Conservation (phyloP, 176 grass and related monocot species). For the Aegilops sharonensis region DNA sequence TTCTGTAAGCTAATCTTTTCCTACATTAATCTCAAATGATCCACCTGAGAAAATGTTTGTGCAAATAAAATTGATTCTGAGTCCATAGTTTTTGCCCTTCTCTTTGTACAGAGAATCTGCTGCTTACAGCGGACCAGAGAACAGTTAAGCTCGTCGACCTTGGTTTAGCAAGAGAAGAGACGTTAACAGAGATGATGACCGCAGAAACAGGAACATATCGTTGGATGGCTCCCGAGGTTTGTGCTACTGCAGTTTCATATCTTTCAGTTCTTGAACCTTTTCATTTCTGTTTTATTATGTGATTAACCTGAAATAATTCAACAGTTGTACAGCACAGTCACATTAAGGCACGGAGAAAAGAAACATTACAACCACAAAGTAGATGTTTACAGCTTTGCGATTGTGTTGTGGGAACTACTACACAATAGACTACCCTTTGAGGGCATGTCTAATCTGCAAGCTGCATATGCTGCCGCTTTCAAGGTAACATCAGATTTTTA, state of each 20-base stretch:
- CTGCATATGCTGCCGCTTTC: conserved; percentile 97
- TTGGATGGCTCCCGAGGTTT: conserved; percentile 99
- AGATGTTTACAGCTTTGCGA: conserved; percentile 97
- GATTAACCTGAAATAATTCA: conserved; percentile 21
- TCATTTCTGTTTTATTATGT: conserved; percentile 14
- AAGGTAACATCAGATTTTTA: conserved; percentile 52
- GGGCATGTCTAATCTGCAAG: conserved; percentile 99
- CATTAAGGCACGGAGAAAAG: conserved; percentile 96
- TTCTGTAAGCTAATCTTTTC: conserved; percentile 5
- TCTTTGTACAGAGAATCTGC: conserved; percentile 65
- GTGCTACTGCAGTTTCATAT: conserved; percentile 18
- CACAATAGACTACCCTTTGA: conserved; percentile 93
- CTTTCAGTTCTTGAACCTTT: conserved; percentile 3
- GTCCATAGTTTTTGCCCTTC: conserved; percentile 20
- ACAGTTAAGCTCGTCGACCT: conserved; percentile 96
- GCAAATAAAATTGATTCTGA: conserved; percentile 25
- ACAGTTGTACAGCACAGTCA: conserved; percentile 97
- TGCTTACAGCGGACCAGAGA: conserved; percentile 86
- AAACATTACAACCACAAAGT: conserved; percentile 99
- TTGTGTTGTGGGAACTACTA: conserved; percentile 95
- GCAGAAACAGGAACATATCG: conserved; percentile 98
- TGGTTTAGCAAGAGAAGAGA: conserved; percentile 99
- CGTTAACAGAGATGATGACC: conserved; percentile 99
- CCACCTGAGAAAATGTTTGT: not conserved
- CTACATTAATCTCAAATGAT: not conserved